phyloP scores from a whole-genome alignment of 331 rosid species.

The Stylosanthes scabra region DNA sequence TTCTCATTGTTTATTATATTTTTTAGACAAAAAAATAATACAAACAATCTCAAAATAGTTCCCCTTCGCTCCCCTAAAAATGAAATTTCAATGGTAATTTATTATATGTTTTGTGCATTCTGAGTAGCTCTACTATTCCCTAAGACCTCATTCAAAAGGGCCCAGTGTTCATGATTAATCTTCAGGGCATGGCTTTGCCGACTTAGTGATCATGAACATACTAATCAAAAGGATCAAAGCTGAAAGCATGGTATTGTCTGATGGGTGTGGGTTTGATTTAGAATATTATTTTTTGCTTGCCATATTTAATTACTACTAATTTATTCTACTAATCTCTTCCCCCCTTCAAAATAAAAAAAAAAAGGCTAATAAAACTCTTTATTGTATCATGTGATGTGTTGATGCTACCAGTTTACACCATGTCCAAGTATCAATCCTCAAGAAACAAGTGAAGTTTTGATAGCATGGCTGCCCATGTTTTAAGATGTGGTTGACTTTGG shows the following conservation, averaged over 20 bases:
- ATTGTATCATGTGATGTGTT: conserved; percentile 30
- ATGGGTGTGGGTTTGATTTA: background rate
- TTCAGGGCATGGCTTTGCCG: background rate
- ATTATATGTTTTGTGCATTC: background rate
- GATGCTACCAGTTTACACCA: conserved; percentile 70
- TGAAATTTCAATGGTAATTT: background rate
- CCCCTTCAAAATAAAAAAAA: background rate
- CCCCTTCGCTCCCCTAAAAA: background rate
- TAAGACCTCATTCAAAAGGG: background rate
- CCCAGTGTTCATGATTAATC: background rate
- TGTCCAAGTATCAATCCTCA: conserved; percentile 75
- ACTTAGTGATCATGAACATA: background rate
- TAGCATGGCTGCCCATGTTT: conserved; percentile 89
- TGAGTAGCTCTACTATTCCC: conserved; percentile 4
- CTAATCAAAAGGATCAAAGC: background rate
- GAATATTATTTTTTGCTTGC: conserved; percentile 17
- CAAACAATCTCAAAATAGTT: background rate
- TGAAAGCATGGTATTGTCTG: background rate
- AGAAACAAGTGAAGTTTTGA: conserved; percentile 88
- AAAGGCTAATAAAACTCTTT: conserved; percentile 23
- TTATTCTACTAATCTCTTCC: background rate
- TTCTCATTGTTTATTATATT: too few species aligned
- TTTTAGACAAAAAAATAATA: conserved; percentile 7
- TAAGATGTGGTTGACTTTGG: conserved; percentile 62
- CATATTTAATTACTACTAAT: conserved; percentile 12